phyloP scores from a whole-genome alignment of 2,329 filamentous ascomycete species.

The Colletotrichum lupini region DNA sequence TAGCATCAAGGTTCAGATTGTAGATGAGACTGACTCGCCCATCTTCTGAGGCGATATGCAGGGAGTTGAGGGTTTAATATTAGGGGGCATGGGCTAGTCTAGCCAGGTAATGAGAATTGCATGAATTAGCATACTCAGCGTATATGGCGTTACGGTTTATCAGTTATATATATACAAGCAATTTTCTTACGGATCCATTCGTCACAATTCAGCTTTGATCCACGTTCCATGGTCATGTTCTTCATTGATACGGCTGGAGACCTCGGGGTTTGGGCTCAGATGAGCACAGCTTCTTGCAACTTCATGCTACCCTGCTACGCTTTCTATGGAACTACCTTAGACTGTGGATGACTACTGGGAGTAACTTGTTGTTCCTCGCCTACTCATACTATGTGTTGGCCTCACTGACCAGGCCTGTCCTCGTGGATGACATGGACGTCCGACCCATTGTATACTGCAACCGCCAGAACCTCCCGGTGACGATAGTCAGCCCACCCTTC shows the following conservation, averaged over 20 bases:
- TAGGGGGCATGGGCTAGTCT: neutral
- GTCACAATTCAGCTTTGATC: too few relatives aligned
- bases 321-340: too few relatives aligned
- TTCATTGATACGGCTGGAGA: too few relatives aligned
- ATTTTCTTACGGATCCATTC: too few relatives aligned
- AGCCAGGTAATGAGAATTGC: neutral
- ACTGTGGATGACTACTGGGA: neutral
- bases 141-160: slow-evolving; percentile 8
- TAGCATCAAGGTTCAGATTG: slow-evolving; percentile 50
- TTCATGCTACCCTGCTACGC: too few relatives aligned
- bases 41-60: slow-evolving; percentile 5
- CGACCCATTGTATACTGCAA: neutral
- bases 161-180: neutral
- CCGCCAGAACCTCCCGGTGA: neutral
- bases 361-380: neutral
- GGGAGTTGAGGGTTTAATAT: neutral
- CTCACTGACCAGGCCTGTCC: neutral
- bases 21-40: slow-evolving; percentile 39
- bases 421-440: neutral
- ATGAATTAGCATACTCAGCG: slow-evolving; percentile 5
- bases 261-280: too few relatives aligned
- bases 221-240: too few relatives aligned
- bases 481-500: neutral
- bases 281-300: too few relatives aligned
- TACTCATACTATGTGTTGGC: neutral